Evolutionary conservation across 371 early-diverging fungal species (phyloP), one percentile per base, ranked within the genome.

Genomic region (Umbelopsis sp.): DNA sequence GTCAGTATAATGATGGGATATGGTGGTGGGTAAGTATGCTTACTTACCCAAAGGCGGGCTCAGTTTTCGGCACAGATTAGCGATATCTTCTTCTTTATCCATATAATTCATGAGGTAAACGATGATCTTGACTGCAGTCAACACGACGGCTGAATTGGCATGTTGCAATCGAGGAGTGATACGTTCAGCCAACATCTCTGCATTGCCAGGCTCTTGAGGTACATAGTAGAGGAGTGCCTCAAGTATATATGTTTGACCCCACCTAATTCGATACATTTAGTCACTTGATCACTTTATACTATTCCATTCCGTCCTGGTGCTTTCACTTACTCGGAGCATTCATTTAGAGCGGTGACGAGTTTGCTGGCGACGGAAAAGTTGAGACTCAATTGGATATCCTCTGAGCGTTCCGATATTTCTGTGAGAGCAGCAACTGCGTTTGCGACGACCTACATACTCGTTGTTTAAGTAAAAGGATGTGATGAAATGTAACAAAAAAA

Each of bases 101-200:
- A 97, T 86, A 71, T 95, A 95, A 70, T 95, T 94, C 94, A 97
- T 91, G 65, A 96, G 81, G 68, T 95, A 95, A 80, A 96, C 86
- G 45, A 93, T 88, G 32, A 97, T 92, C 76, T 94, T 93, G 67
- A 96, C 90, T 5, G 97, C 90, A 5, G 92, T 86, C 69, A 98
- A 80, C 0, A 98, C 98, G 0, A 99, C 97, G 53, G 93, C 92
- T n/a, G 96, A 91, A 76, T 99, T 99, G 32, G 95, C 97, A 77
- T 99, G 99, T 75, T 97, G 97, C 35, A 99, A 80, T 48, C 99
- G 86, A 32, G 98, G 95, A 45, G 94, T 68, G 10, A 98, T 94
- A 63, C 97, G 94, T 76, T 99, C 98, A 25, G 92, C 90, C 57
- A 98, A 82, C 50, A 89, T 91, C 68, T 91, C 93, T 0, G 98